Evolutionary conservation across 2,329 filamentous ascomycete genomes (phyloP).

Genomic region (Trichoderma endophyticum): DNA sequence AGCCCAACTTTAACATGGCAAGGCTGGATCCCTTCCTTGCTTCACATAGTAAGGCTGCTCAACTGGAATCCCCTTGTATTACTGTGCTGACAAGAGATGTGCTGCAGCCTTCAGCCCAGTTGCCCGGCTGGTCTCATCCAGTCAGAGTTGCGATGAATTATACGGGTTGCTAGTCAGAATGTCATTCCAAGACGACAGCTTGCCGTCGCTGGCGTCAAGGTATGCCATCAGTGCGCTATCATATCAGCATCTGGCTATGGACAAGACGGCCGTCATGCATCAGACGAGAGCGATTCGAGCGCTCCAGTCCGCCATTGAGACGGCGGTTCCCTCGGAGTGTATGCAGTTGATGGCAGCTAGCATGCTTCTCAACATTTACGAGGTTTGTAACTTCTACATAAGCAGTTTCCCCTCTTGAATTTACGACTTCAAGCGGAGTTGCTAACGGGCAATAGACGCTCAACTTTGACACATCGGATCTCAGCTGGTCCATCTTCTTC

Average conservation of each 20-base stretch:
- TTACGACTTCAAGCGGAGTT: background rate
- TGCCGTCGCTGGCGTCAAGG: slow-evolving; percentile 11
- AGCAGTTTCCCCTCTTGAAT: rapidly evolving
- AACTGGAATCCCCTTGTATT: rapidly evolving
- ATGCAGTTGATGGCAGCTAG: slow-evolving; percentile 18
- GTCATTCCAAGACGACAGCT: slow-evolving; percentile 7
- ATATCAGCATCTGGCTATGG: slow-evolving; percentile 7
- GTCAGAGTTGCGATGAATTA: background rate
- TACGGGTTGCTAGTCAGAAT: slow-evolving; percentile 12
- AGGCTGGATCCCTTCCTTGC: slow-evolving; percentile 6
- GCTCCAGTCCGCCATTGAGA: slow-evolving; percentile 16
- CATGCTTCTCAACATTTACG: slow-evolving; percentile 14
- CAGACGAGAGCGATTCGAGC: slow-evolving; percentile 9
- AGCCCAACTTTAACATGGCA: background rate
- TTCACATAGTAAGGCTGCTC: background rate
- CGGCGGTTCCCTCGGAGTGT: background rate
- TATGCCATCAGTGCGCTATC: slow-evolving; percentile 15
- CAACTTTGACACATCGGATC: slow-evolving; percentile 17
- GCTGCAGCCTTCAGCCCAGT: background rate
- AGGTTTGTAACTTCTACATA: background rate
- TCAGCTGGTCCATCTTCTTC: slow-evolving; percentile 18
- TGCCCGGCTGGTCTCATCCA: slow-evolving; percentile 9
- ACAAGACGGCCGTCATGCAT: slow-evolving; percentile 6
- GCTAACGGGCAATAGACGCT: background rate
- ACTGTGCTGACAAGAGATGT: background rate